These are phyloP conservation scores for Notholithocarpus densiflorus DNA, from an alignment of 306 rosid species.

Conservation along the genomic window DNA sequence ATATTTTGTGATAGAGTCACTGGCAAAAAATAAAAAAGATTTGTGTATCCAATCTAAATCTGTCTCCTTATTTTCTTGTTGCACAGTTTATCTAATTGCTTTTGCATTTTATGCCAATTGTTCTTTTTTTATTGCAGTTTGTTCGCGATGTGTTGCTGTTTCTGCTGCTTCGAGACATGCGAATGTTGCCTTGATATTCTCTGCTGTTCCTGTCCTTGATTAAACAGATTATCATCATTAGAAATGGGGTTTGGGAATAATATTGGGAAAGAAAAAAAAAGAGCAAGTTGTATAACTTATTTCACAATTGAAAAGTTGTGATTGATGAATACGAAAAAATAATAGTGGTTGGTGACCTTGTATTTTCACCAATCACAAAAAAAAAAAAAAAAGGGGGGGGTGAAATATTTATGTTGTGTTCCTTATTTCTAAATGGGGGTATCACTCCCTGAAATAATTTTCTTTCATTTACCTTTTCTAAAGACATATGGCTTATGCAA, in stretches of 20 bases:
- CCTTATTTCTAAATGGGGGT: too few relatives aligned
- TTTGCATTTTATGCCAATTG: background rate
- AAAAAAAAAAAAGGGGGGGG: too few relatives aligned
- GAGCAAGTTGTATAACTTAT: too few relatives aligned
- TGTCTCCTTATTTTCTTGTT: background rate
- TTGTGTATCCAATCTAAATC: background rate
- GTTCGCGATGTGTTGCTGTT: slow-evolving; percentile 31
- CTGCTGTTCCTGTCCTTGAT: slow-evolving; percentile 27
- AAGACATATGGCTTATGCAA: too few relatives aligned
- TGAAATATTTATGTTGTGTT: too few relatives aligned
- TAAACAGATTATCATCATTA: background rate
- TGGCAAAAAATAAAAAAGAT: background rate
- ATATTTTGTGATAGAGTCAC: background rate
- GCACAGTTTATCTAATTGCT: background rate
- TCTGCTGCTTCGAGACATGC: slow-evolving; percentile 33
- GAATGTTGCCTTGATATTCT: slow-evolving; percentile 28
- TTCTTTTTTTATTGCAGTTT: slow-evolving; percentile 5
- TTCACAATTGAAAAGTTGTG: too few relatives aligned
- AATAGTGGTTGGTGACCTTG: too few relatives aligned
- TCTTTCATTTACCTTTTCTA: too few relatives aligned
- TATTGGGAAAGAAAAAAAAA: background rate
- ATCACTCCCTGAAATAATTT: too few relatives aligned
- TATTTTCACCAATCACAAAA: too few relatives aligned
- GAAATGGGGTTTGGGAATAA: background rate
- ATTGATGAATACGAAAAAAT: too few relatives aligned